Conservation (phyloP, 192 early-diverging fungal genomes). For the Podila horticola region DNA sequence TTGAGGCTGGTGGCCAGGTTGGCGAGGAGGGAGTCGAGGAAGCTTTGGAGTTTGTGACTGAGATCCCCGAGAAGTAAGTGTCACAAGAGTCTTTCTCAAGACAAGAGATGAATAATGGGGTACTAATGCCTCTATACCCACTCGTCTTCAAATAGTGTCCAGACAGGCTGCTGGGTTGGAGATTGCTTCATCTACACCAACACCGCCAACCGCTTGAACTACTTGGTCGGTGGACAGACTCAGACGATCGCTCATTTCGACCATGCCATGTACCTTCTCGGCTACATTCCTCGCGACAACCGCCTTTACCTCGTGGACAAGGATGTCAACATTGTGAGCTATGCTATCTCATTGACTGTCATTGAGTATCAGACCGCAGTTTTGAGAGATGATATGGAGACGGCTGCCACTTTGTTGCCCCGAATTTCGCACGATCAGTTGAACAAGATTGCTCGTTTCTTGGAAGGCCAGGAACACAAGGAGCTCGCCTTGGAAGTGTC, state of each 20-base stretch:
- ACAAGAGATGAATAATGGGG: neutral
- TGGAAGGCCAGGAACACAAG: slow-evolving; percentile 92
- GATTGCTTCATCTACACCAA: slow-evolving; percentile 99
- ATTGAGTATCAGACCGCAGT: slow-evolving; percentile 99
- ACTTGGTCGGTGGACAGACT: slow-evolving; percentile 94
- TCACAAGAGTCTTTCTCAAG: neutral
- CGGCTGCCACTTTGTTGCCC: slow-evolving; percentile 84
- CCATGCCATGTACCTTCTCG: slow-evolving; percentile 88
- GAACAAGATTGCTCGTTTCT: slow-evolving; percentile 93
- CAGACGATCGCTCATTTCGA: slow-evolving; percentile 98
- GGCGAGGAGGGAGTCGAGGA: slow-evolving; percentile 97
- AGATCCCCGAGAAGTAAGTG: slow-evolving; percentile 84
- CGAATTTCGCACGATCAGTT: slow-evolving; percentile 89
- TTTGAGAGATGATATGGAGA: slow-evolving; percentile 90
- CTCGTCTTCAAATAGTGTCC: slow-evolving; percentile 67
- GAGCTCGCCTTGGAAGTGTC: slow-evolving; percentile 95
- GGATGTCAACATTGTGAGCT: slow-evolving; percentile 92
- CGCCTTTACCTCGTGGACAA: slow-evolving; percentile 95
- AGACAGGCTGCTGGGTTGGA: slow-evolving; percentile 97
- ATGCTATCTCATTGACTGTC: slow-evolving; percentile 89
- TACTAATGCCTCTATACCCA: neutral
- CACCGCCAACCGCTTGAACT: slow-evolving; percentile 90
- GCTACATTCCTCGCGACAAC: slow-evolving; percentile 95
- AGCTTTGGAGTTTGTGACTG: slow-evolving; percentile 94
- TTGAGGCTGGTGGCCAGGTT: slow-evolving; percentile 73